These are phyloP conservation scores for Arctium lappa DNA, from an alignment of 129 eudicot species.

Conservation along the genomic window DNA sequence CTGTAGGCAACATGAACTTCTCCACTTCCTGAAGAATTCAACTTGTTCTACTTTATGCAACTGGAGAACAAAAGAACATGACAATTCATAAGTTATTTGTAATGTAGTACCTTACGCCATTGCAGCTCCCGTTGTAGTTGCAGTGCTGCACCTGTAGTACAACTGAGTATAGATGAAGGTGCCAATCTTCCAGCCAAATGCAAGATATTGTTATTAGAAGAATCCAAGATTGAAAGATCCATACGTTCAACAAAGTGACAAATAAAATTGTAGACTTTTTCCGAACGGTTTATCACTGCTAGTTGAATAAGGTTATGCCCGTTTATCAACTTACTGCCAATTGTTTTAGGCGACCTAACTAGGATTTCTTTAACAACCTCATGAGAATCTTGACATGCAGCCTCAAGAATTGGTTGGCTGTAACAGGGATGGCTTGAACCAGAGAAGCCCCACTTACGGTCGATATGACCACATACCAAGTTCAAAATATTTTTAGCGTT, in stretches of 20 bases:
- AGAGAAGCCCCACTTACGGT: neutral
- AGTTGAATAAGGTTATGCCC: constrained; percentile 11
- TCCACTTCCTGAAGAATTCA: constrained; percentile 19
- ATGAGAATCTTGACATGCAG: constrained; percentile 10
- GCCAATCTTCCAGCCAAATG: constrained; percentile 26
- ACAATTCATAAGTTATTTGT: neutral
- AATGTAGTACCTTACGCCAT: constrained; percentile 21
- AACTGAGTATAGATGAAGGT: constrained; percentile 9
- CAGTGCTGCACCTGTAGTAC: constrained; percentile 19
- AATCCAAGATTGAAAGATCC: neutral
- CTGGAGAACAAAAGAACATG: neutral
- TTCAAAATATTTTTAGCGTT: neutral
- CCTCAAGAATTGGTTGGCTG: constrained; percentile 5
- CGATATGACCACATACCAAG: neutral
- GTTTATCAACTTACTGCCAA: neutral
- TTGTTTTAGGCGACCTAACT: neutral
- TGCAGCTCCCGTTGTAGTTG: constrained; percentile 28
- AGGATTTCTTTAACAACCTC: constrained; percentile 29
- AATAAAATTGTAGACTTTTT: constrained; percentile 14
- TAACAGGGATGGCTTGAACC: neutral
- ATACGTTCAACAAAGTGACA: neutral
- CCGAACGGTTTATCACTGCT: constrained; percentile 27
- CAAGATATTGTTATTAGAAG: constrained; percentile 9
- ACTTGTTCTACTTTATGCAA: neutral
- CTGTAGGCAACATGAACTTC: constrained; percentile 1